Evolutionary conservation across 805 yeast species (phyloP).

Genomic region (Zygosaccharomyces rouxii): DNA sequence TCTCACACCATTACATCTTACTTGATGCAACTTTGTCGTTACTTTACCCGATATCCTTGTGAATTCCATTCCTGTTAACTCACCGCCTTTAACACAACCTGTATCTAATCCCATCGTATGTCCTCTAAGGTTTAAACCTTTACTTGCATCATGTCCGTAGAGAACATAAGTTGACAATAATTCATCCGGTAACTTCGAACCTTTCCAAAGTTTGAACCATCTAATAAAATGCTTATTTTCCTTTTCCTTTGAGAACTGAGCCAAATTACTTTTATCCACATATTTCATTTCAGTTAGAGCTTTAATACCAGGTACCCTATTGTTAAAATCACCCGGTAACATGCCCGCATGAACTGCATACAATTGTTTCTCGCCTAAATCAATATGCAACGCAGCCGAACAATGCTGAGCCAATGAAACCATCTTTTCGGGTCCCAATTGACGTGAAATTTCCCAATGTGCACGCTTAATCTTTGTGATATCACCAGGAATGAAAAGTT

Average conservation of each 20-base stretch:
- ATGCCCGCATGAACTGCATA: constrained; percentile 84
- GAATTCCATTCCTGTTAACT: constrained; percentile 43
- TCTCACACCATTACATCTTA: constrained; percentile 1
- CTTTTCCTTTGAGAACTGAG: constrained; percentile 31
- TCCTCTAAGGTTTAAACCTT: constrained; percentile 61
- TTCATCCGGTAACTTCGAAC: constrained; percentile 26
- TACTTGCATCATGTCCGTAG: constrained; percentile 86
- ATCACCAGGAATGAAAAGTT: constrained; percentile 16
- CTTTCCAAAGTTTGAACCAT: constrained; percentile 59
- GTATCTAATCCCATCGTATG: constrained; percentile 79
- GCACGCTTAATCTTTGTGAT: constrained; percentile 16
- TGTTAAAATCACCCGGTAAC: constrained; percentile 51
- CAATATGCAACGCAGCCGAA: constrained; percentile 19
- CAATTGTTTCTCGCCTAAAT: constrained; percentile 30
- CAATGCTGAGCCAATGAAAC: constrained; percentile 21
- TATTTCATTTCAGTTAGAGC: constrained; percentile 68
- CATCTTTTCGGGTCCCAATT: constrained; percentile 21
- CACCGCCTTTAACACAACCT: constrained; percentile 74
- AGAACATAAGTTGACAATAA: constrained; percentile 43
- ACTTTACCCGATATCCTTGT: background rate
- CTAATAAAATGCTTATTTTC: constrained; percentile 34
- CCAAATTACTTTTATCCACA: constrained; percentile 60
- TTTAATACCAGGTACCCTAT: constrained; percentile 51
- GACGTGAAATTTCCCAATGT: constrained; percentile 21
- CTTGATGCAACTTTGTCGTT: constrained; percentile 1